A percentile compares a stretch with the other conserved stretches of the same genome.
These are phyloP conservation scores for Rhynchosporium secalis DNA, from an alignment of 2,329 filamentous ascomycete genomes.

Conservation along the genomic window DNA sequence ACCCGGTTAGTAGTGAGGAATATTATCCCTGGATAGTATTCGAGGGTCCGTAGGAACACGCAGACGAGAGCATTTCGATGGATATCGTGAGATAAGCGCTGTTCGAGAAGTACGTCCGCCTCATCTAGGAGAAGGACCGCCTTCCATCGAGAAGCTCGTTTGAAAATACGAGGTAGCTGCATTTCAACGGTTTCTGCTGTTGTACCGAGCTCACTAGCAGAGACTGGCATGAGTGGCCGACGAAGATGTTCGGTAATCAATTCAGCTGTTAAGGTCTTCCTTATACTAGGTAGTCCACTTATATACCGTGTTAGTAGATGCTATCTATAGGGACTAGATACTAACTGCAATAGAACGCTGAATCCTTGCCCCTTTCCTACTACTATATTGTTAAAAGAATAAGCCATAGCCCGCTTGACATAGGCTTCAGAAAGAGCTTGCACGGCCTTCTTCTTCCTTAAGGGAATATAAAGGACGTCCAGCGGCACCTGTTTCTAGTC, in stretches of 20 bases:
- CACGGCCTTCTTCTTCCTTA: slow-evolving; percentile 29
- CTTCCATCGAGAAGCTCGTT: slow-evolving; percentile 43
- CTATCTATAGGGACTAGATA: no score
- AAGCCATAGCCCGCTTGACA: no score
- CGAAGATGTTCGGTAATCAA: no score
- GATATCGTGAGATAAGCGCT: slow-evolving; percentile 15
- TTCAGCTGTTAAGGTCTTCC: no score
- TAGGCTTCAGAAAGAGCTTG: slow-evolving; percentile 17
- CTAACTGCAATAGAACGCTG: no score
- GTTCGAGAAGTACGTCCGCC: slow-evolving; percentile 26
- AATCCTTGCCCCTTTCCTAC: no score
- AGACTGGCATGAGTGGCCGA: slow-evolving; percentile 15
- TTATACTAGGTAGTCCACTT: no score
- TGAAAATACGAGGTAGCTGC: slow-evolving; percentile 48
- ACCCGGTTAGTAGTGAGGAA: slow-evolving; percentile 15
- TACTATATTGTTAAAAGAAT: no score
- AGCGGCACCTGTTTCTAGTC: slow-evolving; percentile 15
- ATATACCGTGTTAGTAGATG: no score
- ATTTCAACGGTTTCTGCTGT: slow-evolving; percentile 30
- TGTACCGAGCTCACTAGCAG: slow-evolving; percentile 14
- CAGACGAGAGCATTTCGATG: slow-evolving; percentile 20
- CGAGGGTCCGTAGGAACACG: slow-evolving; percentile 8
- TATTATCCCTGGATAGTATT: slow-evolving; percentile 11
- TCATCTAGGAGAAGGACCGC: slow-evolving; percentile 29
- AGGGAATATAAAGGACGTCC: slow-evolving; percentile 28